Base-by-base conservation (phyloP, 2,329 filamentous ascomycete species). In the Trichophyton rubrum region DNA sequence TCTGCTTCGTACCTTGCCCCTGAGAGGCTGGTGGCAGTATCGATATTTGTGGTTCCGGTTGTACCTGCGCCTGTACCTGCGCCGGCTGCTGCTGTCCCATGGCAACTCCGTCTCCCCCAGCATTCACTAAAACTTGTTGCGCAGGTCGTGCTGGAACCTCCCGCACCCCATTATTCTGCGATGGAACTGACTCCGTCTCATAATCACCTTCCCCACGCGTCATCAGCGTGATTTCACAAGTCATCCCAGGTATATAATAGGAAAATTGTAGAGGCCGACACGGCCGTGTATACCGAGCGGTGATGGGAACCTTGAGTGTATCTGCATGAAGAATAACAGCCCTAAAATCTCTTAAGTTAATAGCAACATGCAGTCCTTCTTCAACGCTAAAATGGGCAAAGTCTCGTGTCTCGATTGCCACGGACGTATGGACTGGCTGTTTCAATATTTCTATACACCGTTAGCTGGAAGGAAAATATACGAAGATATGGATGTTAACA, bases 301-400 rank as follows among this genome's bases (percentile, higher is more conserved):
- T 80, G 11, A 86, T 73, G 5, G 73, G 75, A 1, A 77, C 77
- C 66, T 79, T 79, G 35, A 83, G 72, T 0, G 81, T 81, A 63
- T 85, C 82, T 5, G 84, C 83, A 68, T 86, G 83, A 1, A 78
- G 74, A 24, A 86, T 81, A 27, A 85, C 82, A 6, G 84, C 80
- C 67, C 82, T 83, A 74, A 86, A 86, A 68, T 86, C 84, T 68
- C 84, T 86, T 60, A 85, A 78, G 66, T 78, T 84, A 64, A 85
- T 84, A 57, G 82, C 78, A 64, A 85, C 79, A 65, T 86, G 84
- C 60, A 85, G 72, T 43, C 79, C 78, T 59, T 83, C 78, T 66
- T 84, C 79, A 43, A 83, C 81, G 22, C 75, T 72, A 65, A 84
- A 85, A 56, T 81, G 74, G 58, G 84, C 80, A 64, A 86, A 86